Conservation (phyloP, 257 asterid genomes). For the Osmanthus fragrans region DNA sequence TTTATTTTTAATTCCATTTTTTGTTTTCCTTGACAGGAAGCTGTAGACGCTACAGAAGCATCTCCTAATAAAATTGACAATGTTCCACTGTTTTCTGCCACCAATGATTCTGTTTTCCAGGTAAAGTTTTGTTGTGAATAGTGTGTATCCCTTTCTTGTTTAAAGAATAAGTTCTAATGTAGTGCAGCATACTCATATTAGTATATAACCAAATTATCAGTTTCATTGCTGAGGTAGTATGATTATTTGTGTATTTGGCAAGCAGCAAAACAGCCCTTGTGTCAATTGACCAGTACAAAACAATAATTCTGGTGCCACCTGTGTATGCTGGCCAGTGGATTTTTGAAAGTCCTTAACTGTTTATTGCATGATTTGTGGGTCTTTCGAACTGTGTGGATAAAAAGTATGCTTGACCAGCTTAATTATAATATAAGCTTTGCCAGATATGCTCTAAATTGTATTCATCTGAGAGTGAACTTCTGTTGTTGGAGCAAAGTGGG, state of each 20-base stretch:
- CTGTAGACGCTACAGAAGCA: slow-evolving; percentile 34
- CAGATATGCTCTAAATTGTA: background rate
- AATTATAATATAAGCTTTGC: background rate
- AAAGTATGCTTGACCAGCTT: background rate
- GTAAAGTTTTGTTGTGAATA: slow-evolving; percentile 38
- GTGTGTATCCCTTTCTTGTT: background rate
- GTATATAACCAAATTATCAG: background rate
- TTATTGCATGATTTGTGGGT: background rate
- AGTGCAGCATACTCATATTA: background rate
- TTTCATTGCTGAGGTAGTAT: background rate
- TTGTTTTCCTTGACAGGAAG: slow-evolving; percentile 44
- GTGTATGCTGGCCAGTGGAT: background rate
- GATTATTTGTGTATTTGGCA: background rate
- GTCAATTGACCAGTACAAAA: background rate
- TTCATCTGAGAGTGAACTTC: background rate
- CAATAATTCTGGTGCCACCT: background rate
- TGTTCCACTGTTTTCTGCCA: slow-evolving; percentile 44
- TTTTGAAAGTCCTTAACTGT: background rate
- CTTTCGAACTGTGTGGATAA: background rate
- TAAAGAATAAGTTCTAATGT: background rate
- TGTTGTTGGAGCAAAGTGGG: background rate
- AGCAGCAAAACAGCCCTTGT: background rate
- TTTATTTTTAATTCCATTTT: background rate
- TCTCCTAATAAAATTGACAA: slow-evolving; percentile 36
- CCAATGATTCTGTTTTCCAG: slow-evolving; percentile 72